These are phyloP conservation scores for Linnemannia hyalina DNA, from an alignment of 192 early-diverging fungal species.

Conservation along the genomic window DNA sequence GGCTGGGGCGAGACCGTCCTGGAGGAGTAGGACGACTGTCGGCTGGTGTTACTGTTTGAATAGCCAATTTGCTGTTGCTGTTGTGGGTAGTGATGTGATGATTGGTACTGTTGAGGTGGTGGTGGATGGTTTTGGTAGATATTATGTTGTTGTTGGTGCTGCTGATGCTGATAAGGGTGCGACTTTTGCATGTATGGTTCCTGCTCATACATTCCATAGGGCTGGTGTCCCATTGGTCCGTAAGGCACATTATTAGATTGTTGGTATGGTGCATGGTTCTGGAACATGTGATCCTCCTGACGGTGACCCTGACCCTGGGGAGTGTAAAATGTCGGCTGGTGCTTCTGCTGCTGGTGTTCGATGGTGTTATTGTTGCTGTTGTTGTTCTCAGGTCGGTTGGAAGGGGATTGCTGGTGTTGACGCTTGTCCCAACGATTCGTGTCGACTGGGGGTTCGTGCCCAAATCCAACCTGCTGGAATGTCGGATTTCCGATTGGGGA, in stretches of 20 bases:
- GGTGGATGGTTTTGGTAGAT: background rate
- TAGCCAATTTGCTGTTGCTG: background rate
- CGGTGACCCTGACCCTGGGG: slow-evolving; percentile 15
- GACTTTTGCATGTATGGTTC: slow-evolving; percentile 12
- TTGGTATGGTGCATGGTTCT: slow-evolving; percentile 44
- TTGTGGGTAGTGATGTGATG: background rate
- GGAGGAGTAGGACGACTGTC: background rate
- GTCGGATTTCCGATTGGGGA: slow-evolving; percentile 38
- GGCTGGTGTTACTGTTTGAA: background rate
- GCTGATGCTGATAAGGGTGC: slow-evolving; percentile 17
- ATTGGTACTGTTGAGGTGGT: background rate
- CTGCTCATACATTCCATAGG: slow-evolving; percentile 7
- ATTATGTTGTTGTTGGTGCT: slow-evolving; percentile 5
- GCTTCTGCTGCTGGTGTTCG: slow-evolving; percentile 10
- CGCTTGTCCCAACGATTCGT: slow-evolving; percentile 48
- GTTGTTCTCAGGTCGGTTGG: background rate
- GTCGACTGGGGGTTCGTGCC: slow-evolving; percentile 30
- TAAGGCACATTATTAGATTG: slow-evolving; percentile 35
- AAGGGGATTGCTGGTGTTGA: slow-evolving; percentile 29
- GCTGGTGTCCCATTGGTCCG: slow-evolving; percentile 13
- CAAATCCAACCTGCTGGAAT: slow-evolving; percentile 28
- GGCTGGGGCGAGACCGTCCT: slow-evolving; percentile 41
- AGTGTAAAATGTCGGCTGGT: slow-evolving; percentile 13
- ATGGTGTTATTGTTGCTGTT: background rate
- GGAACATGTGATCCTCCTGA: slow-evolving; percentile 18